Conservation (phyloP, 2,329 filamentous ascomycete species). For the Talaromyces albobiverticillius region DNA sequence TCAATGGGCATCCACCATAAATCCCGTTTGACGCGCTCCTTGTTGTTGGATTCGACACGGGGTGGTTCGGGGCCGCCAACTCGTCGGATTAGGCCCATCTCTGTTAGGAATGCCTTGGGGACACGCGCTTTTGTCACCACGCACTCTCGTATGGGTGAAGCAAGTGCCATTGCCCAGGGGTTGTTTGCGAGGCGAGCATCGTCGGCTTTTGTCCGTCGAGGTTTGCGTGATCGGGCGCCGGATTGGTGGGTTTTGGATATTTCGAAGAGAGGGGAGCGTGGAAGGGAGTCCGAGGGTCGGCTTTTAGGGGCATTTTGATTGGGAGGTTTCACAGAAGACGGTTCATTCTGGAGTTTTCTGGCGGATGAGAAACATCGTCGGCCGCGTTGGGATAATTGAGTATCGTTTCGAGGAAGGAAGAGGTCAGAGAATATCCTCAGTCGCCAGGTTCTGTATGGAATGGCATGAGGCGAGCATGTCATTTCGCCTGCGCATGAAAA, state of each 20-base stretch:
- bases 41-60: no score
- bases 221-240: slow-evolving; percentile 24
- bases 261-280: slow-evolving; percentile 34
- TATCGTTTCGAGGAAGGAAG: neutral
- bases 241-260: slow-evolving; percentile 1
- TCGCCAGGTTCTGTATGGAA: slow-evolving; percentile 9
- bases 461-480: slow-evolving; percentile 6
- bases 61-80: slow-evolving; percentile 18
- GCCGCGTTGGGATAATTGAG: neutral
- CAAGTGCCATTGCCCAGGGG: slow-evolving; percentile 40
- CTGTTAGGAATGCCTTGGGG: slow-evolving; percentile 31
- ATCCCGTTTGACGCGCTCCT: no score
- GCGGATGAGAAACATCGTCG: neutral
- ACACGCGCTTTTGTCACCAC: slow-evolving; percentile 29
- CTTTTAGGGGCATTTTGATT: neutral
- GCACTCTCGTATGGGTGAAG: slow-evolving; percentile 36
- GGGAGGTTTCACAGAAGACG: neutral
- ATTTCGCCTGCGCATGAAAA: neutral
- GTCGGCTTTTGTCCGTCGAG: slow-evolving; percentile 23
- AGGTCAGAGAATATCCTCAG: neutral
- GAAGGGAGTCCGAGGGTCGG: slow-evolving; percentile 31
- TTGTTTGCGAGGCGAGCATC: slow-evolving; percentile 31
- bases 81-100: slow-evolving; percentile 35
- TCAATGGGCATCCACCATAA: slow-evolving; percentile 34
- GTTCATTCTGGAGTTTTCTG: neutral